Evolutionary conservation across 306 rosid species (phyloP), one percentile per base, ranked within the genome.

Genomic region (Trifolium dubium): DNA sequence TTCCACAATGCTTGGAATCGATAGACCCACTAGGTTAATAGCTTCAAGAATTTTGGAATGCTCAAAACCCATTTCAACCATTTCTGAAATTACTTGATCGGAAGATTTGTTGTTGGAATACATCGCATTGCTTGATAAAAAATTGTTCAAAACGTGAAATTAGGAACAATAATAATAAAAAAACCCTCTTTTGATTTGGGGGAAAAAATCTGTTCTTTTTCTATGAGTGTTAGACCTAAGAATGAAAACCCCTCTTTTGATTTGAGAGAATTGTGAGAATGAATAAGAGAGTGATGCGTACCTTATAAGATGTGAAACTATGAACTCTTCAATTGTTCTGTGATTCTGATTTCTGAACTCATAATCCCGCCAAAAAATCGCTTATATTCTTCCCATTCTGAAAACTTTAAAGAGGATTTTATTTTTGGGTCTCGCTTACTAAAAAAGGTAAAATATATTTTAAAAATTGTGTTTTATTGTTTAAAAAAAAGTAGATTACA

Each of bases 61-160:
- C 71, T 77, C 83, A 40, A 90, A 90, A 19, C 92, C 96, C 96
- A 88, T 90, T 73, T 83, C 92, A 67, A 86, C 69, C 86, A 90
- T 70, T 73, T 84, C 85, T 11, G 82, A 85, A 67, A 83, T 53
- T 2, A 82, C 87, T 85, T 85, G 77, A 28, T 81, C 83, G 8
- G 82, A 71, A 29, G 87, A 78, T 39, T 55, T 13, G 10, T 60
- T 73, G 64, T 76, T 73, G 43, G 55, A 62, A 55, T 69, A 80
- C 90, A 89, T 89, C 50, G 74, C 68, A 68, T 19, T 58, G 28
- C 40, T 44, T 34, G 40, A 8, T 30, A 15, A 3, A 53, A 19
- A 64, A 41, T 3, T 18, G 30, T 14, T 1, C 18, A 51, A 10
- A 60, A 68, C 39, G 12, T 14, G 18, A 71, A 75, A 72, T 47